Evolutionary conservation across 140 eudicot species (phyloP), one percentile per base, ranked within the genome.

Genomic region (Anethum foeniculum): DNA sequence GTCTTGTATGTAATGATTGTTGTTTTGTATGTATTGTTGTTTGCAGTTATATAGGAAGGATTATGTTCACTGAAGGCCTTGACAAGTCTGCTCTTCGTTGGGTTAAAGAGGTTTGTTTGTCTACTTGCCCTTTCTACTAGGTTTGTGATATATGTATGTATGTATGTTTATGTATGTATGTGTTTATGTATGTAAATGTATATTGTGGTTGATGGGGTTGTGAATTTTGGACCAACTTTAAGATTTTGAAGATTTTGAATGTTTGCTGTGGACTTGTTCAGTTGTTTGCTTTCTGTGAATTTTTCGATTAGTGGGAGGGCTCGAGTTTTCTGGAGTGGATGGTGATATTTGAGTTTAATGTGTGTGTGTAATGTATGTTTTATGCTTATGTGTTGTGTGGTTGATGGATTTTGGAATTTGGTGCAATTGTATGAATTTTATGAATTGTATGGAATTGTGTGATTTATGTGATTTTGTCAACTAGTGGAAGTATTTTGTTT

Each of bases 31-130:
- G 39, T 68, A 30, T 30, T 82, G 82, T 81, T 85, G 80, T 38
- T 71, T 77, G 80, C 77, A 65, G 81, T 41, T 76, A 72, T 52
- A 60, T 74, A 52, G 5, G 21, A 6, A 25, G 69, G 28, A 36
- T 38, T 47, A 39, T 90, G 95, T 90, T 90, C 58, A 88, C 95
- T 51, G 87, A 90, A 78, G 95, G 95, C 7, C 88, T 90, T 19
- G 97, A 92, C 75, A 90, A 82, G 47, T 88, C 82, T 88, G 93
- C 97, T 82, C 86, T 92, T 41, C 83, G 82, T 79, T 92, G 97
- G 97, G 97, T 88, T 30, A 81, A 85, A 46, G 87, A 92, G 97
- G 97, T 91, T 1, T 7, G 76, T 8, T 7, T 19, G 49, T 75
- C 12, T 23, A 3, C 8, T 18, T 79, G 1, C 19, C 21, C 9